Evolutionary conservation across 2,329 filamentous ascomycete genomes (phyloP), one percentile per base, ranked within the genome.

Genomic region (Cladophialophora yegresii): DNA sequence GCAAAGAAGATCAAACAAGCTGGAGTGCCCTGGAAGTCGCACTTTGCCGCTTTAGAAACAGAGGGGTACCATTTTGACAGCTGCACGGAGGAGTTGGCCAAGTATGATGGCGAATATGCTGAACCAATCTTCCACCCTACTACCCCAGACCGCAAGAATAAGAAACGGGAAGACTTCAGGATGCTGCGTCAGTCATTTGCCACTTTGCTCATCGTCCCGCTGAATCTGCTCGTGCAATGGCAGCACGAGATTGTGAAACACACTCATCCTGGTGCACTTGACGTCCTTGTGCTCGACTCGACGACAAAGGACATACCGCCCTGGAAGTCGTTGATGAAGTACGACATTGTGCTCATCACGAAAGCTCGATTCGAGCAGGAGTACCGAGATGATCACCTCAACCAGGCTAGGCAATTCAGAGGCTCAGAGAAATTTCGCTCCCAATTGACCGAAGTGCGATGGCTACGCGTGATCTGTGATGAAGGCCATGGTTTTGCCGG

Each of bases 401-500:
- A 67, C 74, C 83, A 68, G 62, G 78, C 71, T 78, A 81, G 23
- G 73, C 77, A 3, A 78, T 4, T 75, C 81, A 63, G 84, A 81
- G 67, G 76, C 7, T 69, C 73, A 1, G 74, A 78, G 4, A 75
- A 75, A 67, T 84, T 86, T 33, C 74, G 83, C 9, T 90, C 87
- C 1, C 85, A 89, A 0, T 76, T 97, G 20, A 86, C 86, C 45
- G 77, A 85, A 7, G 76, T 97, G 3, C 92, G 91, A 70, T 96
- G 93, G 83, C 88, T 96, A 71, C 84, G 93, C 1, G 88, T 96
- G 54, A 93, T 98, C 53, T 89, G 96, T 20, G 93, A 98, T 69
- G 93, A 97, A 80, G 93, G 93, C 0, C 92, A 97, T 74, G 89
- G 85, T 64, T 87, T 96, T 64, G 91, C 91, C 0, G 89, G 90